These are phyloP conservation scores for Actinomortierella wolfii DNA, from an alignment of 371 early-diverging fungal genomes.

Conservation along the genomic window DNA sequence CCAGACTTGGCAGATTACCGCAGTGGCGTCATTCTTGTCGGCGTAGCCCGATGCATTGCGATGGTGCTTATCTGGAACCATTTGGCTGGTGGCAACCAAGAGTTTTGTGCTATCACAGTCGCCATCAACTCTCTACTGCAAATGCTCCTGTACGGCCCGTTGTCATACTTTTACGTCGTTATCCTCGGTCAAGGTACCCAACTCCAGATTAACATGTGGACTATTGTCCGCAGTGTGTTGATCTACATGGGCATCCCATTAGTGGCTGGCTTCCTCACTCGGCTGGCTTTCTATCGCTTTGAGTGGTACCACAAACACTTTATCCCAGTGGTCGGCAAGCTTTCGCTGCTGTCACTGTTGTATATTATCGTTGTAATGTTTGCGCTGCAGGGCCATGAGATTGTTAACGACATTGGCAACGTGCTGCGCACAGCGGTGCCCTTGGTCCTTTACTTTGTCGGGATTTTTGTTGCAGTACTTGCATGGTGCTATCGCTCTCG, in stretches of 20 bases:
- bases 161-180: constrained; percentile 61
- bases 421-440: constrained; percentile 75
- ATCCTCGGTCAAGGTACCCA: constrained; percentile 50
- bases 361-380: constrained; percentile 80
- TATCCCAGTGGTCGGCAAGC: constrained; percentile 56
- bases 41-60: constrained; percentile 70
- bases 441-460: constrained; percentile 65
- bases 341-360: constrained; percentile 64
- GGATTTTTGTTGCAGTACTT: constrained; percentile 62
- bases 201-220: constrained; percentile 58
- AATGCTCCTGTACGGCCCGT: constrained; percentile 67
- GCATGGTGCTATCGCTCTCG: constrained; percentile 31
- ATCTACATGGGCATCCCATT: constrained; percentile 78
- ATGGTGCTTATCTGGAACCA: constrained; percentile 84
- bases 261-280: constrained; percentile 61
- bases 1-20: constrained; percentile 73
- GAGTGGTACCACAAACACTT: constrained; percentile 64
- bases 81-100: constrained; percentile 66
- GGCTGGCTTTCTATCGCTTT: constrained; percentile 47
- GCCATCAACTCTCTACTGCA: constrained; percentile 75
- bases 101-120: constrained; percentile 73
- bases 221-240: constrained; percentile 61
- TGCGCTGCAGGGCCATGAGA: constrained; percentile 71
- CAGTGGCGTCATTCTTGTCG: constrained; percentile 77
- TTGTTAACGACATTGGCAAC: constrained; percentile 65